Evolutionary conservation across 345 rosid genomes (phyloP), one percentile per base, ranked within the genome.

Genomic region (Passiflora organensis): DNA sequence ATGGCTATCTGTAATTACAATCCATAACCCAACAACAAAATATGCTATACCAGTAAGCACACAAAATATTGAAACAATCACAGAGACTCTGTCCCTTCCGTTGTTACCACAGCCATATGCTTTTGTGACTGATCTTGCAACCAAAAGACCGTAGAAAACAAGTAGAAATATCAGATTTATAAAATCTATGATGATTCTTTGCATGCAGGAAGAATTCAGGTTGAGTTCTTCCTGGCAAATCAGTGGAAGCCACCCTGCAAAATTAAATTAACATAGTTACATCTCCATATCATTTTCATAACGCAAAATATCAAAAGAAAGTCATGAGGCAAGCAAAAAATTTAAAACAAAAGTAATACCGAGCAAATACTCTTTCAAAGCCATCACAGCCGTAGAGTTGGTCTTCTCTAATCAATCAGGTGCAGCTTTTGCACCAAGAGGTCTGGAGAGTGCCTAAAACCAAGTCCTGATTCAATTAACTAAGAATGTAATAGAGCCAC

Each of bases 221-320:
- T 69, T 66, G 43, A 80, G 66, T 21, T 75, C 70, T 41, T 78
- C 76, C 2, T 63, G 74, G 67, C 95, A 83, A 49, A 70, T 67
- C 83, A n/a, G n/a, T n/a, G n/a, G n/a, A n/a, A n/a, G n/a, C n/a
- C 81, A 66, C 50, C 72, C 91, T 90, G 79, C 79, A 72, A 28
- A 28, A 28, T 3, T 28, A 28, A 28, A 2, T 28, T 28, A 28
- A 28, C 8, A 8, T 3, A 28, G 34, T n/a, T n/a, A n/a, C n/a
- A n/a, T n/a, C n/a, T n/a, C n/a, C 34, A 8, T 28, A 8, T 28
- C 34, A 28, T 28, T 3, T 28, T 28, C 8, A 3, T 2, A 28
- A 28, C 3, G 8, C 3, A 8, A 2, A 28, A 28, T 28, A 28
- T n/a, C 34, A 28, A 28, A 2, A 8, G 8, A 28, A 28, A 28